Conservation (phyloP, 345 rosid species). For the Aquilaria malaccensis region DNA sequence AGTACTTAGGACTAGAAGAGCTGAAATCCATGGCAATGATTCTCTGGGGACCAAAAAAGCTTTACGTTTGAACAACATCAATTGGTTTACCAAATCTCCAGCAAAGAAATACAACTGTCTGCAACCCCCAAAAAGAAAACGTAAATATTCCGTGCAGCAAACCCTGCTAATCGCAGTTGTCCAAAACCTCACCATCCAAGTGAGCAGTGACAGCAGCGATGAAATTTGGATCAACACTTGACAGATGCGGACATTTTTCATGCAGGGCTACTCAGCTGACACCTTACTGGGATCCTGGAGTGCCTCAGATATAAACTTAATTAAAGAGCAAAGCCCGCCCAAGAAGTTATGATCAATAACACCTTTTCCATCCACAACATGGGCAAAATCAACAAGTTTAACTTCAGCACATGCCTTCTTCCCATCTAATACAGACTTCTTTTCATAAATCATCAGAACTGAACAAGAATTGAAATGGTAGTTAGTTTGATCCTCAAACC, state of each 20-base stretch:
- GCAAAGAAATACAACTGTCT: not conserved
- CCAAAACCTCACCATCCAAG: too few species aligned
- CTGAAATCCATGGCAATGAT: too few species aligned
- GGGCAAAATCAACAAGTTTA: slow-evolving; percentile 94
- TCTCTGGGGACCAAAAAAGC: too few species aligned
- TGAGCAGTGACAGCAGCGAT: not conserved
- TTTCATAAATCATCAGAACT: slow-evolving; percentile 62
- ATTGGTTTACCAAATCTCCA: not conserved
- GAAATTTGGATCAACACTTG: slow-evolving; percentile 16
- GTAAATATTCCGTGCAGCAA: too few species aligned
- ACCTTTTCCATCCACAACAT: slow-evolving; percentile 73
- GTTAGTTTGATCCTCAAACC: slow-evolving; percentile 88
- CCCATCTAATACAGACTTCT: slow-evolving; percentile 36
- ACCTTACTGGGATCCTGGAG: slow-evolving; percentile 4
- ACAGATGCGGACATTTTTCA: slow-evolving; percentile 11
- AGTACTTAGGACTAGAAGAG: too few species aligned
- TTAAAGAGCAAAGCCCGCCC: slow-evolving; percentile 91
- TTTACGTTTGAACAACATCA: too few species aligned
- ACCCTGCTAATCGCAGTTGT: not conserved
- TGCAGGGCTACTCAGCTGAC: too few species aligned
- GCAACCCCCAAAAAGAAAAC: too few species aligned
- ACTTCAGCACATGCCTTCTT: slow-evolving; percentile 33
- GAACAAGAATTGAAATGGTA: slow-evolving; percentile 90
- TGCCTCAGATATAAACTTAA: slow-evolving; percentile 67
- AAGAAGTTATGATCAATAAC: slow-evolving; percentile 91